phyloP scores from a whole-genome alignment of 192 early-diverging fungal species.

The Coemansia sp. region DNA sequence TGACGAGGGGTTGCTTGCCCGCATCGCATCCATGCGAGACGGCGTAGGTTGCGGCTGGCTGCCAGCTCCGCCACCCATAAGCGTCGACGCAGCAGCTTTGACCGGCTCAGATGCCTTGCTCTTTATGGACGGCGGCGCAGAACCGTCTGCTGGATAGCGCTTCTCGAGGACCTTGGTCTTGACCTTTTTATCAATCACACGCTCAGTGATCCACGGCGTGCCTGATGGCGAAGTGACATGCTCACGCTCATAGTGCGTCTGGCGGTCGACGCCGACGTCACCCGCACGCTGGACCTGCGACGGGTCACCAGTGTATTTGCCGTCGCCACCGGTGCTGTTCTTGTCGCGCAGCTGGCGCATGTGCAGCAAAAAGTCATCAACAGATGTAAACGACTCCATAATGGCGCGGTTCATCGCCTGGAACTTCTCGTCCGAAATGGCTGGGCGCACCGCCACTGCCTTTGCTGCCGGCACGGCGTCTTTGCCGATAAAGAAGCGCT shows the following conservation, averaged over 20 bases:
- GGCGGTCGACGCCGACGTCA: constrained; percentile 44
- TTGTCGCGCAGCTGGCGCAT: constrained; percentile 48
- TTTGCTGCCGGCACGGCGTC: constrained; percentile 6
- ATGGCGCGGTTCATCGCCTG: constrained; percentile 47
- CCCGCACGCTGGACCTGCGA: constrained; percentile 39
- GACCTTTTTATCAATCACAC: constrained; percentile 50
- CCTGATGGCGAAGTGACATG: constrained; percentile 48
- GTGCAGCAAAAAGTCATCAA: constrained; percentile 52
- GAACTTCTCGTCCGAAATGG: constrained; percentile 43
- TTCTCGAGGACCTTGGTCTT: constrained; percentile 54
- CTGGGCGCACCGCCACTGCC: constrained; percentile 29
- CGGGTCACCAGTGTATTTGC: constrained; percentile 26
- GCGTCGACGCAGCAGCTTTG: constrained; percentile 13
- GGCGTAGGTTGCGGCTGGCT: constrained; percentile 3
- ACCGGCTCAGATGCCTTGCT: constrained; percentile 1
- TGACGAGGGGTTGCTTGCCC: constrained; percentile 21
- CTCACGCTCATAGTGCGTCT: constrained; percentile 54
- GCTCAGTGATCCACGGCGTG: constrained; percentile 52
- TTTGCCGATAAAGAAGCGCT: constrained; percentile 27
- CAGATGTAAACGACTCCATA: constrained; percentile 55
- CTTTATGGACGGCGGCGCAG: constrained; percentile 12
- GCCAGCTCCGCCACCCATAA: constrained; percentile 37
- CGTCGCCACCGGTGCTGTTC: not conserved
- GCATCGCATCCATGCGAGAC: constrained; percentile 18
- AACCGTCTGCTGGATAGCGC: constrained; percentile 43